Evolutionary conservation across 2,329 filamentous ascomycete genomes (phyloP), one percentile per base, ranked within the genome.

Genomic region (Xylaria sp.): DNA sequence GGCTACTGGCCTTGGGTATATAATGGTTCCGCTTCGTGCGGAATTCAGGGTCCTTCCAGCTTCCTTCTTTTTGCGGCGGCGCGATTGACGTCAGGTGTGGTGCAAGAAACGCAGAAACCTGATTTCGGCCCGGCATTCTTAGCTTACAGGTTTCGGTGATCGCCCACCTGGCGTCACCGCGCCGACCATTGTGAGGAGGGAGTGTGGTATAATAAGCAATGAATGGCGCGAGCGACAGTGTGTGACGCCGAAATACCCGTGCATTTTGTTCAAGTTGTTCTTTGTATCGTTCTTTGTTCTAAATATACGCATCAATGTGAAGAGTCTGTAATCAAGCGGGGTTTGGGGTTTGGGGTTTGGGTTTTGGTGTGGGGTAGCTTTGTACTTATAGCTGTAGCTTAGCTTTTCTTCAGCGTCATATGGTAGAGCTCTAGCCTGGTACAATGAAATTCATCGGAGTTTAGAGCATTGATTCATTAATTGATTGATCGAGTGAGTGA

Each of bases 91-190:
- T 70, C 68, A 70, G 63, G 62, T n/a, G 53, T 64, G 34, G 28
- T 69, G 61, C 46, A 23, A 52, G 62, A 70, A 70, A 70, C 68
- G 59, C 63, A 52, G 62, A 70, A 70, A 70, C 68, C 62, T 65
- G 68, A 70, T 70, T 70, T 70, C 32, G 59, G 60, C 56, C 65
- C 65, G 55, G 59, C 56, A 48, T 52, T 32, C 46, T 43, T 43
- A 20, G 62, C 50, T 60, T 57, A 39, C 59, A 28, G 48, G 62
- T 23, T 60, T 63, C 59, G 46, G 59, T 50, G 68, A 70, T 70
- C 68, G 58, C 34, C 65, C 62, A 50, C 43, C 43, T 64, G 60
- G 65, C 68, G 67, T 68, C 63, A 65, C 63, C 45, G 34, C 60
- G 58, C 56, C 9, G 18, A 58, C 25, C 43, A 55, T 53, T 53